Evolutionary conservation across 805 yeast species (phyloP), one percentile per base, ranked within the genome.

Genomic region (Yamadazyma nakazawae): DNA sequence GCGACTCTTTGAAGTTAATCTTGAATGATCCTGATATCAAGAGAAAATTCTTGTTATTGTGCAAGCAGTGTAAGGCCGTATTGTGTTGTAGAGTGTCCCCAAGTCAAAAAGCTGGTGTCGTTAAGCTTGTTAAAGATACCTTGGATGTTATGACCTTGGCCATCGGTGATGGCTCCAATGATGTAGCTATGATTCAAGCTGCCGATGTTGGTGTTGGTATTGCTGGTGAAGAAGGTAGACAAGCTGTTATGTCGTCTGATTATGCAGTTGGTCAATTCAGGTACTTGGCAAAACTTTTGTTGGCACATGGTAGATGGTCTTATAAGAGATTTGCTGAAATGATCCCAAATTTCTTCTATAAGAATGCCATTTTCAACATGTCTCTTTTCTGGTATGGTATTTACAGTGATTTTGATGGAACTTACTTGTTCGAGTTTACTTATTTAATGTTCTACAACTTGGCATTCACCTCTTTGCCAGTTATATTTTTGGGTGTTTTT

Each of bases 211-310:
- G 96, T 58, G 86, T 87, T 46, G 96, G 96, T 68, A 87, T 87
- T 60, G 91, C 91, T 2, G 96, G 96, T 67, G 94, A 87, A 70
- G 96, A 87, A 71, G 96, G 96, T 60, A 72, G 94, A 51, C 94
- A 86, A 65, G 94, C 94, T 16, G 94, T 80, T 5, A 87, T 87
- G 95, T 83, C 90, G 21, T 83, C 92, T 0, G 96, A 87, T 68
- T 87, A 85, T 65, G 96, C 92, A 17, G 68, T 87, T 58, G 94
- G 92, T 19, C 96, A 87, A 62, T 87, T 87, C 64, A 76, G 94
- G 58, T 87, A 75, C 57, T 64, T 87, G 51, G 73, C 84, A 0
- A 76, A 87, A 54, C 68, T 87, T 51, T 66, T 87, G 9, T 64
- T 87, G 42, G 87, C 84, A 25, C 96, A 87, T 64, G 96, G 96